Evolutionary conservation across 1,284 basidiomycete species (phyloP), one percentile per base, ranked within the genome.

Genomic region (Cryptococcus sp.): DNA sequence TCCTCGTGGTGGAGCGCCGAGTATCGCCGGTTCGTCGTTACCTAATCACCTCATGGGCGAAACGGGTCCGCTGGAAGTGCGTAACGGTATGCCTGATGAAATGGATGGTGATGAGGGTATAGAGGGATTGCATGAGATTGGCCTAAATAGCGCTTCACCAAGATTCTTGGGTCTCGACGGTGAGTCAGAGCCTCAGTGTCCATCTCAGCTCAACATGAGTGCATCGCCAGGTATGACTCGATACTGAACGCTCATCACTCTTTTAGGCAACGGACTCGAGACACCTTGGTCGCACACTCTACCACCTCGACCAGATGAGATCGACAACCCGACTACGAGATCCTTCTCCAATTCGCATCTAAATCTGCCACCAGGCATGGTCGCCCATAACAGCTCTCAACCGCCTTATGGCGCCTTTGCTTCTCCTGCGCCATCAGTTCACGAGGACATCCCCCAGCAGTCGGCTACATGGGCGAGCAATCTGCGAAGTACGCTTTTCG

Each of bases 401-500:
- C 31, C 48, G 50, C 53, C 53, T 3, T 41, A 39, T 22, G 51
- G 40, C 40, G 47, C 44, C 6, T 61, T 60, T 25, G 40, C 50
- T 11, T 60, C 62, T 17, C 67, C 63, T 1, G 40, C 50, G 1
- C 47, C 52, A 35, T 61, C 59, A 0, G 49, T 47, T 22, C 20
- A 46, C 44, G 27, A 54, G 45, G 48, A 19, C 13, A 23, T 52
- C 20, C 56, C 57, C n/a, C 57, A 53, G 31, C 53, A 62, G 40
- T 62, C 66, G 35, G 60, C 63, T 11, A 68, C 66, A 1, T 71
- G 69, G 69, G 68, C 69, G 3, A 57, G 60, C 47, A 71, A 71
- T 57, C 61, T 71, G n/a, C 59, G 69, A 17, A 56, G 53, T 22
- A 65, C 69, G 5, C 50, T 71, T 19, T 68, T 69, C 45, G 63